Evolutionary conservation across 2,329 filamentous ascomycete genomes (phyloP), one percentile per base, ranked within the genome.

Genomic region (Dactylellina leptospora): DNA sequence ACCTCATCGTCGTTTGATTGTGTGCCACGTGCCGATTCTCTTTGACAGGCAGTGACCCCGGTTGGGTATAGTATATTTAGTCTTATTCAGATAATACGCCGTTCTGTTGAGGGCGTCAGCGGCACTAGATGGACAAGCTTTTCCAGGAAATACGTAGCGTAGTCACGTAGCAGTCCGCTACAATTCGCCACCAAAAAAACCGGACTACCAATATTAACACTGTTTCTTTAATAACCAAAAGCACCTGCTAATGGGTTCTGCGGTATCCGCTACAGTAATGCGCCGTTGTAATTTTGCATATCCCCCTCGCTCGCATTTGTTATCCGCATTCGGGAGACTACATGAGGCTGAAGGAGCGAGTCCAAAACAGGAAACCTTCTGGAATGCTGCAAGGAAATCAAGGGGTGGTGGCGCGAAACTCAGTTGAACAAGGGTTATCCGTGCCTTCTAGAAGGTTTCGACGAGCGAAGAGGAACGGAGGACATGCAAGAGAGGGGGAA

Each of bases 371-470:
- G 68, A 72, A 72, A 72, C n/a, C 36, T 72, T 72, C 68, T 72
- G 68, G 68, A 72, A 72, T 45, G 44, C 59, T 64, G 59, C 59
- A 48, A 72, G 11, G 66, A 59, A 71, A 64, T 58, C 48, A 62
- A 62, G 50, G 56, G 66, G 56, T 13, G 40, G 33, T 33, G 44
- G 53, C 25, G 33, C n/a, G 44, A 44, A 72, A 63, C 45, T 36
- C 40, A 4, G 13, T 59, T 54, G 40, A 64, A 55, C 68, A 72
- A 55, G 68, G 68, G 68, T 48, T 23, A 72, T 64, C 68, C 54
- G 53, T 72, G 51, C 68, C 68, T 72, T 72, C 68, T 72, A 72
- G 68, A 72, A 72, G 68, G 68, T 54, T 64, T 72, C 45, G 53
- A 72, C 9, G 59, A 55, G 16, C 54, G 25, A 45, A 33, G 27